Evolutionary conservation across 768 basidiomycete species (phyloP), one percentile per base, ranked within the genome.

Genomic region (Psilocybe sp.): DNA sequence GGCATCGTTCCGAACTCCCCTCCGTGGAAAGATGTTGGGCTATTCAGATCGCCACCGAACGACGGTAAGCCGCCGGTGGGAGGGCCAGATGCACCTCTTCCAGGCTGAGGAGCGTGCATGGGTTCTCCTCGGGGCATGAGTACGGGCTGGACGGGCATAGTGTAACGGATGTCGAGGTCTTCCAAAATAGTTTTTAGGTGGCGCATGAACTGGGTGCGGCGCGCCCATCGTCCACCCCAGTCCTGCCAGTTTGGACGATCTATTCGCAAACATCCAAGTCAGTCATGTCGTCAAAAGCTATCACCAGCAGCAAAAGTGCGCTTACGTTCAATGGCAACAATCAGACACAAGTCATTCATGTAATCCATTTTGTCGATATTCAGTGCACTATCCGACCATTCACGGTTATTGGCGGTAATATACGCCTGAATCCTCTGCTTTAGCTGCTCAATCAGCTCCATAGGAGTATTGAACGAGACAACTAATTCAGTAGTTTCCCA

Each of bases 211-310:
- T 68, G 72, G 10, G 80, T 90, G 54, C 89, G 82, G 40, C 88
- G 82, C 7, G 70, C 72, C 88, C 86, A 89, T 50, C 88, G 74
- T 15, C 80, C 89, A 42, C 86, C 88, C 89, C 89, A 92, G 61
- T 91, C 87, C 61, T 91, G 89, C 89, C 89, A 92, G 60, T 89
- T 89, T 34, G 83, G 77, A 46, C 85, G 82, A 66, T 90, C 85
- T 87, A 19, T 10, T 52, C 19, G 35, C 11, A 31, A 32, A 40
- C 43, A 34, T 15, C 34, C 2, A 44, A 14, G 23, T 28, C 42
- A 37, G 40, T 38, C 31, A 28, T 35, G 32, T 19, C 49, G 12
- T 37, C 19, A 50, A 55, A 53, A 18, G 20, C 33, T 28, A 28
- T 13, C 33, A 43, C 34, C 23, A 40, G 10, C 37, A 16, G 37